Evolutionary conservation across 2,329 filamentous ascomycete species (phyloP).

Genomic region (Penicillium sp.): DNA sequence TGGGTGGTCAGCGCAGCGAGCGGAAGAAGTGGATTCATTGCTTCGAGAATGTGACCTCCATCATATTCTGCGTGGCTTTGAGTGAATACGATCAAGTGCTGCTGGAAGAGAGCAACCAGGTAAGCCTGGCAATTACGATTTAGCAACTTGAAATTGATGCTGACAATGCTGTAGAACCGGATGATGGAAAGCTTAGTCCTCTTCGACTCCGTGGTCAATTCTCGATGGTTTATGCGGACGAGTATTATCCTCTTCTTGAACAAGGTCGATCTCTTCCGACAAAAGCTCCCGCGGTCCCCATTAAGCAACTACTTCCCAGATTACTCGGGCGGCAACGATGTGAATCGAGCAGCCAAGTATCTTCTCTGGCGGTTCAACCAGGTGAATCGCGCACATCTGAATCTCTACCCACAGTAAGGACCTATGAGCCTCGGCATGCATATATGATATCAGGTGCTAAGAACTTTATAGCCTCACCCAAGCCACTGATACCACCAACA

Average conservation of each 20-base stretch:
- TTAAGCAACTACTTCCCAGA: constrained; percentile 95
- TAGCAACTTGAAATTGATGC: neutral
- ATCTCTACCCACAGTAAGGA: constrained; percentile 93
- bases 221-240: constrained; percentile 97
- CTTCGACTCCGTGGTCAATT: constrained; percentile 98
- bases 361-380: constrained; percentile 98
- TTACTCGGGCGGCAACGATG: constrained; percentile 94
- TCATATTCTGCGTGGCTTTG: constrained; percentile 96
- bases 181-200: constrained; percentile 98
- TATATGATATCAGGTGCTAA: constrained; percentile 17
- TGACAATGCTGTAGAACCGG: constrained; percentile 65
- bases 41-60: constrained; percentile 98
- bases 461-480: constrained; percentile 69
- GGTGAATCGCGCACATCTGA: constrained; percentile 91
- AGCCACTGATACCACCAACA: constrained; percentile 97
- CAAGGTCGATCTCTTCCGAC: constrained; percentile 97
- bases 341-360: constrained; percentile 97
- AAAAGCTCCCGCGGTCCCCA: constrained; percentile 84
- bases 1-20: constrained; percentile 93
- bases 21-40: constrained; percentile 99
- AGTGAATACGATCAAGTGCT: constrained; percentile 98
- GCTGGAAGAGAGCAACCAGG: constrained; percentile 94
- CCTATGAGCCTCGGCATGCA: neutral
- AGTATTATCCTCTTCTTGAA: constrained; percentile 98
- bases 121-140: constrained; percentile 40